Base-by-base conservation (phyloP, 176 grass and related monocot genomes). In the Raddia distichophylla region DNA sequence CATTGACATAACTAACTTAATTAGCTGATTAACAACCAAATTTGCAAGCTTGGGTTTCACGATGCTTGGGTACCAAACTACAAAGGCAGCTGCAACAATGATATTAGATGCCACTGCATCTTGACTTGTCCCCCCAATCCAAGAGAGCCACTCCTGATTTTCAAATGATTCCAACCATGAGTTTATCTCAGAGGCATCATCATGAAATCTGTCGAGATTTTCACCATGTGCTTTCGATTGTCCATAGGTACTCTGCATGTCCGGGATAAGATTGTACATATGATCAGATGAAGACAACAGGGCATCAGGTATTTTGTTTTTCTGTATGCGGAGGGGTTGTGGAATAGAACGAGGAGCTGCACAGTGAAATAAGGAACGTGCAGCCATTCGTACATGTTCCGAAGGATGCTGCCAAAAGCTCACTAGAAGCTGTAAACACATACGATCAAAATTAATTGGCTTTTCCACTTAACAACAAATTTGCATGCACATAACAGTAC, bases 361-460 rank as follows among this genome's bases (percentile, higher is more conserved):
- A 74, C 95, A 98, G 80, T 98, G 95, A 80, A 98, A 98, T 60
- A 98, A 86, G 81, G 95, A 98, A 27, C 95, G 92, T 87, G 95
- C 92, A 85, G 95, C 92, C 95, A 98, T 98, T 69, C 95, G 90
- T 13, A 98, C 92, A 85, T 98, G 92, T 83, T 93, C 95, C 32
- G 86, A 94, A 69, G 87, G 89, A 84, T 94, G 83, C 86, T 94
- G 95, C 95, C 95, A 98, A 85, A 98, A 98, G 73, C 95, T 98
- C 86, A 94, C 95, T 74, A 98, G 85, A 85, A 98, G 90, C 95
- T 98, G 90, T 10, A 83, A 78, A 83, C 9, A 81, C 69, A 79
- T 62, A 48, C 33, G 44, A 56, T 35, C 27, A 42, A 50, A 42
- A 63, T 51, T 71, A 85, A 56, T 78, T 71, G 4, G 7, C 59